Percentiles rank a stretch among this genome's conserved stretches.
Conservation (phyloP, 169 alveolate species). For the Eimeria tenella region DNA sequence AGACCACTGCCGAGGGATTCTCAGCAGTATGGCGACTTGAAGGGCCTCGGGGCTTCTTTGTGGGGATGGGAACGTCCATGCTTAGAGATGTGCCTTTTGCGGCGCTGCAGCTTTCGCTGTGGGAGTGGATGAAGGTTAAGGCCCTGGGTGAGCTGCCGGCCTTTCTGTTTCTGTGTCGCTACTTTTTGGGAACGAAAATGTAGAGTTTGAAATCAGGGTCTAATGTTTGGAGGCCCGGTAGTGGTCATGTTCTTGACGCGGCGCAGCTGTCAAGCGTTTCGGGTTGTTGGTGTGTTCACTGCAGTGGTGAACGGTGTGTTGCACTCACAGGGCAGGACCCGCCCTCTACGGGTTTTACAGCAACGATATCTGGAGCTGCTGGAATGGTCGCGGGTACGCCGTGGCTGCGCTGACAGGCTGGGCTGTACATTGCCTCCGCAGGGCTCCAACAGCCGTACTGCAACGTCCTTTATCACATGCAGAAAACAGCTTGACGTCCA, state of each 20-base stretch:
- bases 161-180: background rate
- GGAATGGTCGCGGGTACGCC: conserved; percentile 55
- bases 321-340: conserved; percentile 30
- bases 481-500: too few species aligned
- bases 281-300: too few species aligned
- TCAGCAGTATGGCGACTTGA: conserved; percentile 84
- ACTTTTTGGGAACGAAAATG: background rate
- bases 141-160: background rate
- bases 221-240: too few species aligned
- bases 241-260: too few species aligned
- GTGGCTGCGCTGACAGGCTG: too few species aligned
- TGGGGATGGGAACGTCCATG: conserved; percentile 89
- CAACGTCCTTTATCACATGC: too few species aligned
- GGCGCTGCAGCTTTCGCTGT: conserved; percentile 92
- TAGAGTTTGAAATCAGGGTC: too few species aligned
- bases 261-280: too few species aligned
- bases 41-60: conserved; percentile 90
- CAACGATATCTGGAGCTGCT: conserved; percentile 43
- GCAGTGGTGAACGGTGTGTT: background rate
- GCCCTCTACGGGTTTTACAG: conserved; percentile 2
- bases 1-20: conserved; percentile 84
- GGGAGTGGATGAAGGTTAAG: conserved; percentile 80
- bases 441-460: too few species aligned
- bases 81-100: conserved; percentile 95
- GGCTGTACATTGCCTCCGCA: too few species aligned